phyloP scores from a whole-genome alignment of 345 rosid genomes.

The Microcos paniculata region DNA sequence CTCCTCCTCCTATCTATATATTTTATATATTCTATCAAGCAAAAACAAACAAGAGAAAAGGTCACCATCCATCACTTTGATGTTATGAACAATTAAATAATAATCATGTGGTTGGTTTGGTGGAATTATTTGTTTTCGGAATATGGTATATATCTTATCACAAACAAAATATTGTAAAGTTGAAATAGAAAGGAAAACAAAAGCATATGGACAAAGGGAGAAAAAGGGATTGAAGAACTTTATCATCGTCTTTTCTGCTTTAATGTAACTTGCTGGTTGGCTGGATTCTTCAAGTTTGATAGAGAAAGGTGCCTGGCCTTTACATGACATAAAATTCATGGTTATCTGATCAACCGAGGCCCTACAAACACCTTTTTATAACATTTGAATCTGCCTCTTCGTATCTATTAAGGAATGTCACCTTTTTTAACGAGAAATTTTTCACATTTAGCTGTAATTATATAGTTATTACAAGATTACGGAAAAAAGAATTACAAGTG shows the following conservation, averaged over 20 bases:
- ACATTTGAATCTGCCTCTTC: not conserved
- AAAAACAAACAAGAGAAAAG: not conserved
- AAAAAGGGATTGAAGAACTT: conserved; percentile 12
- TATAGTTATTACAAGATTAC: no score
- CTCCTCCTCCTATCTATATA: not conserved
- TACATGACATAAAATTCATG: conserved; percentile 28
- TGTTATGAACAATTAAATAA: not conserved
- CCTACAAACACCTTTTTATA: conserved; percentile 15
- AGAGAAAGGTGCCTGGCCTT: conserved; percentile 30
- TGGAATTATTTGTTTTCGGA: not conserved
- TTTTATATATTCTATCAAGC: not conserved
- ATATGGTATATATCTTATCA: not conserved
- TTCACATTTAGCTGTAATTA: no score
- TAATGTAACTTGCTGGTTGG: conserved; percentile 12
- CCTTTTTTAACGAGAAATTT: not conserved
- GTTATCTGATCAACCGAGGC: conserved; percentile 21
- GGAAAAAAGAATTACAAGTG: no score
- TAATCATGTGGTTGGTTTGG: not conserved
- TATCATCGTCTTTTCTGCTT: conserved; percentile 18
- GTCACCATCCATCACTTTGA: not conserved
- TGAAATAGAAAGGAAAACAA: not conserved
- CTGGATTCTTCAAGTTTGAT: conserved; percentile 33
- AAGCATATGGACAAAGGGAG: not conserved
- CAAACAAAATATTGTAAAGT: not conserved
- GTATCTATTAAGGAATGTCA: not conserved